phyloP scores from a whole-genome alignment of 805 yeast species.

The Yamadazyma takamatsuzukensis region DNA sequence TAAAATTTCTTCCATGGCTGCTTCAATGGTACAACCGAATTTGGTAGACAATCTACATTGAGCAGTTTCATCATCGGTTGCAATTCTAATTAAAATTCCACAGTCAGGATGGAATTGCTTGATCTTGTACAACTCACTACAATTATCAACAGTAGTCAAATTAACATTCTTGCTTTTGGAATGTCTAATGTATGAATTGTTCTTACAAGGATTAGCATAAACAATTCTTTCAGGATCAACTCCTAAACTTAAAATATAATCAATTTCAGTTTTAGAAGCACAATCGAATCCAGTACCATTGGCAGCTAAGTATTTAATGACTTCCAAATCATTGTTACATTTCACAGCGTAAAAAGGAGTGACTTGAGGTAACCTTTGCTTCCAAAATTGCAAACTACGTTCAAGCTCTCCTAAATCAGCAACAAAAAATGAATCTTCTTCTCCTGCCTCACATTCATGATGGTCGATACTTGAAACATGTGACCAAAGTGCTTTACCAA shows the following conservation, averaged over 20 bases:
- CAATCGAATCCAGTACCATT: conserved; percentile 86
- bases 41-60: conserved; percentile 84
- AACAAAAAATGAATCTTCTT: conserved; percentile 82
- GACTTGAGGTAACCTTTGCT: conserved; percentile 59
- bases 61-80: conserved; percentile 86
- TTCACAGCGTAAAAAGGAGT: conserved; percentile 93
- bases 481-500: conserved; percentile 41
- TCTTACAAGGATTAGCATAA: conserved; percentile 93
- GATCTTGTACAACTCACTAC: conserved; percentile 78
- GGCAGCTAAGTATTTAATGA: conserved; percentile 53
- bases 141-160: conserved; percentile 86
- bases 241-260: conserved; percentile 57
- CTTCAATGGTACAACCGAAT: conserved; percentile 72
- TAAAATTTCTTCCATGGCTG: conserved; percentile 52
- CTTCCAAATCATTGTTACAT: conserved; percentile 73
- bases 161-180: conserved; percentile 56
- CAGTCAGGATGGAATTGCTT: conserved; percentile 64
- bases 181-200: conserved; percentile 73
- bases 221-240: conserved; percentile 65
- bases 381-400: conserved; percentile 65
- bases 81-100: conserved; percentile 70
- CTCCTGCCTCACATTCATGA: conserved; percentile 65
- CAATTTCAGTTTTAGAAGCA: conserved; percentile 85
- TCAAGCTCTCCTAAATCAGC: conserved; percentile 77
- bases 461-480: no score